These are phyloP conservation scores for Boletus sp. DNA, from an alignment of 768 basidiomycete genomes.

Conservation along the genomic window DNA sequence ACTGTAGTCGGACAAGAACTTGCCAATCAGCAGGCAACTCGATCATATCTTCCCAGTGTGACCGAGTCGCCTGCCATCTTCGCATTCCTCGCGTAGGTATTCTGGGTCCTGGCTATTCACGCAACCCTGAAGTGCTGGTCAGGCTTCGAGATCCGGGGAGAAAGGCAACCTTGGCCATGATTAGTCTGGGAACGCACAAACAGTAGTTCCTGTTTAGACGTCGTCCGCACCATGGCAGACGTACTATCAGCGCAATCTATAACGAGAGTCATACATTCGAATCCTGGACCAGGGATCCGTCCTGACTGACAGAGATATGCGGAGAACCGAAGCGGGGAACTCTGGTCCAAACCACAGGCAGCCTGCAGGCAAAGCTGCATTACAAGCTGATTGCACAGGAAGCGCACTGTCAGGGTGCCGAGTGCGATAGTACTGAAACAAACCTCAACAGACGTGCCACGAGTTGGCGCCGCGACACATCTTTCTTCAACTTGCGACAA, in stretches of 20 bases:
- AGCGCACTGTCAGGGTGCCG: neutral
- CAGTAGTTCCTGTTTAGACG: constrained; percentile 69
- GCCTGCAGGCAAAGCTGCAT: neutral
- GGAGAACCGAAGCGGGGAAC: neutral
- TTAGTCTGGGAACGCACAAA: constrained; percentile 76
- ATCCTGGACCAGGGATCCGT: neutral
- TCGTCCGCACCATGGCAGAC: constrained; percentile 71
- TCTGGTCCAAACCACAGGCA: neutral
- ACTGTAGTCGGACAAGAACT: no score
- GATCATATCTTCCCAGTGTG: constrained; percentile 88
- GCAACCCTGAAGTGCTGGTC: constrained; percentile 58
- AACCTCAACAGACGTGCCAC: neutral
- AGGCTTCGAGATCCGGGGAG: neutral
- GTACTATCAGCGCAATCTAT: constrained; percentile 82
- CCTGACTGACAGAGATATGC: neutral
- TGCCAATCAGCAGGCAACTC: no score
- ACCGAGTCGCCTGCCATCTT: constrained; percentile 76
- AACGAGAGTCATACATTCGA: neutral
- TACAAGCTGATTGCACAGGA: neutral
- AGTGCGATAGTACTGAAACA: neutral
- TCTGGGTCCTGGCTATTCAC: constrained; percentile 76
- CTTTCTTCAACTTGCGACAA: neutral
- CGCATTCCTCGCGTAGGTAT: constrained; percentile 67
- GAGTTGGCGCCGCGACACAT: neutral
- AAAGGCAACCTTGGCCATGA: constrained; percentile 66